A percentile compares a stretch with the other conserved stretches of the same genome.
These are phyloP conservation scores for Ambrosiella beaveri DNA, from an alignment of 2,329 filamentous ascomycete species.

Conservation along the genomic window DNA sequence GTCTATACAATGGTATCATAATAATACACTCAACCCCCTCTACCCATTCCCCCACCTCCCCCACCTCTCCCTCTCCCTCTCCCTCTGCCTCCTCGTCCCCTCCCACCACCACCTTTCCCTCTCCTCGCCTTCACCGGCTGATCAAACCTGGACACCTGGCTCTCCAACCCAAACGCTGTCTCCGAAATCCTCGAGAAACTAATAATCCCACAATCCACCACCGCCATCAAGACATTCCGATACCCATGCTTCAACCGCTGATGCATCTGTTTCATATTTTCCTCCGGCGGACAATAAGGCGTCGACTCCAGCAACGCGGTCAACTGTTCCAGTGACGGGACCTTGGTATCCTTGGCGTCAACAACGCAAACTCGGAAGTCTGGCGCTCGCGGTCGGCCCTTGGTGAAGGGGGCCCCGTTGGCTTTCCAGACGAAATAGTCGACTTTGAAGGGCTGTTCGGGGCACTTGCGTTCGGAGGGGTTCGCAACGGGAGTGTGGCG, in stretches of 20 bases:
- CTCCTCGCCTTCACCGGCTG: slow-evolving; percentile 19
- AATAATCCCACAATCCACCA: slow-evolving; percentile 78
- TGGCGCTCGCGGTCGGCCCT: slow-evolving; percentile 58
- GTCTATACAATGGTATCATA: neutral
- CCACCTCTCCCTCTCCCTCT: slow-evolving; percentile 1
- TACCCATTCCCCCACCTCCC: neutral
- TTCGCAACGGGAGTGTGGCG: slow-evolving; percentile 39
- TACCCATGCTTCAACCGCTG: slow-evolving; percentile 68
- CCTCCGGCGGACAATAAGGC: slow-evolving; percentile 27
- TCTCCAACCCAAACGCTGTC: slow-evolving; percentile 61
- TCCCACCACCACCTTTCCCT: slow-evolving; percentile 25
- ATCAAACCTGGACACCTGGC: slow-evolving; percentile 42
- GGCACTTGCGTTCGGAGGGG: slow-evolving; percentile 14
- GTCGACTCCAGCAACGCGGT: slow-evolving; percentile 53
- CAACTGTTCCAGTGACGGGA: slow-evolving; percentile 61
- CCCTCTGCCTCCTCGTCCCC: slow-evolving; percentile 20
- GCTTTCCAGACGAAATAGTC: slow-evolving; percentile 70
- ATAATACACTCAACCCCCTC: neutral
- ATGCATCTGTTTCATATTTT: slow-evolving; percentile 37
- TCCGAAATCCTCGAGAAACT: slow-evolving; percentile 76
- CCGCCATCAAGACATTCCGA: slow-evolving; percentile 66
- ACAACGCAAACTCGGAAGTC: slow-evolving; percentile 77
- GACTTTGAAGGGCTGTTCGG: slow-evolving; percentile 45
- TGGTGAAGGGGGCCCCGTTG: slow-evolving; percentile 47
- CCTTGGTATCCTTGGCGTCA: slow-evolving; percentile 50